Percentiles rank a stretch among this genome's conserved stretches.
Evolutionary conservation across 345 rosid species (phyloP).

Genomic region (Eucalyptus marginata): DNA sequence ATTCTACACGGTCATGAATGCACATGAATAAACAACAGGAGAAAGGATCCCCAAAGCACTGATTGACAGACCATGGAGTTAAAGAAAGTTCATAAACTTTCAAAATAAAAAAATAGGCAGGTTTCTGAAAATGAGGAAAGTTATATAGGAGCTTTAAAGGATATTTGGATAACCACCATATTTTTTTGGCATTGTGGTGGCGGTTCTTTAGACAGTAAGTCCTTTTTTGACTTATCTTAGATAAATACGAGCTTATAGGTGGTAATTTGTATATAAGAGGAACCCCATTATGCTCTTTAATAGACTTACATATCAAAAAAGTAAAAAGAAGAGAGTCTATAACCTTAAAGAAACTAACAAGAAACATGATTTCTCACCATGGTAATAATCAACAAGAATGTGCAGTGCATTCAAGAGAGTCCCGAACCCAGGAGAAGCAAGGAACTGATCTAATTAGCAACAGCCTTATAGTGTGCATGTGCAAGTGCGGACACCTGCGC

Average conservation of each 20-base stretch:
- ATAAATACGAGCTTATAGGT: not conserved
- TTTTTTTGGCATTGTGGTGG: not conserved
- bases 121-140: not conserved
- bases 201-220: not conserved
- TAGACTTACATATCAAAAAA: not conserved
- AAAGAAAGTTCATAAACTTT: not conserved
- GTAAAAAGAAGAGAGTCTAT: not conserved
- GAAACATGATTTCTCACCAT: not conserved
- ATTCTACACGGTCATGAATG: not conserved
- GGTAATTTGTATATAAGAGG: not conserved
- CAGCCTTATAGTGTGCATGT: not conserved
- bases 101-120: not conserved
- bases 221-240: not conserved
- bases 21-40: not conserved
- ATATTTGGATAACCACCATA: not conserved
- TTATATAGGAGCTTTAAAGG: not conserved
- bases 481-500: not conserved
- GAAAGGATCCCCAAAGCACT: not conserved
- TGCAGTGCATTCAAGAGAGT: not conserved
- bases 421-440: not conserved
- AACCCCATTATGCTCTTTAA: not conserved
- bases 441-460: not conserved
- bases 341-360: not conserved
- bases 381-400: not conserved
- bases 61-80: not conserved